A percentile compares a stretch with the other conserved stretches of the same genome.
phyloP scores from a whole-genome alignment of 2,329 filamentous ascomycete species.

The Pseudopyricularia cyperi region DNA sequence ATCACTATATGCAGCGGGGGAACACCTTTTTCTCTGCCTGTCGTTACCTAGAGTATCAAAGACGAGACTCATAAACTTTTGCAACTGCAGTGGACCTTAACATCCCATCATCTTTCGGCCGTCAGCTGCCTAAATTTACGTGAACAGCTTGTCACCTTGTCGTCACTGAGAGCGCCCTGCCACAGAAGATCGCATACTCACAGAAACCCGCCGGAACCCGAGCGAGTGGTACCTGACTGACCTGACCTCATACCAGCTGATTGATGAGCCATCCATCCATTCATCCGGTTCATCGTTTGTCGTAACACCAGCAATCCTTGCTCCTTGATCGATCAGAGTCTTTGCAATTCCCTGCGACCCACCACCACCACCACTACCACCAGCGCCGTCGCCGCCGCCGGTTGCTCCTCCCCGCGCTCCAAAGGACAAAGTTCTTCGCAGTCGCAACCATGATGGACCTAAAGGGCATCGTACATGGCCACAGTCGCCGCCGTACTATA shows the following conservation, averaged over 20 bases:
- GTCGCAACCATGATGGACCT: conserved; percentile 3
- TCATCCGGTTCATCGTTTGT: neutral
- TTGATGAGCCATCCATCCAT: no score
- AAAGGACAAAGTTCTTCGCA: neutral
- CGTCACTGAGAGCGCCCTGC: no score
- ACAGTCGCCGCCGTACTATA: conserved; percentile 16
- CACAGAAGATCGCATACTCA: no score
- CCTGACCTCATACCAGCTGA: neutral
- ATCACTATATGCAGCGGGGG: neutral
- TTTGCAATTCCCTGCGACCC: neutral
- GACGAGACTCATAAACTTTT: no score
- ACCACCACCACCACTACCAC: neutral
- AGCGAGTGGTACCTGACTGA: neutral
- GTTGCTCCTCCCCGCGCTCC: neutral
- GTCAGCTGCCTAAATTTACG: no score
- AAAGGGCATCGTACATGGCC: conserved; percentile 1
- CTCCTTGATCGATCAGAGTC: conserved; percentile 3
- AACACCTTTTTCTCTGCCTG: neutral
- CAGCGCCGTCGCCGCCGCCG: no score
- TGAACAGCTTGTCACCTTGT: no score
- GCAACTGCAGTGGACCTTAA: no score
- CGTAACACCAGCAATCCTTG: neutral
- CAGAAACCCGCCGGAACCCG: no score
- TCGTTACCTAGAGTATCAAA: no score
- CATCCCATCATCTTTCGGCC: no score